Percentiles rank a stretch among this genome's conserved stretches.
These are phyloP conservation scores for Colletotrichum echinochloae DNA, from an alignment of 2,329 filamentous ascomycete genomes.

Conservation along the genomic window DNA sequence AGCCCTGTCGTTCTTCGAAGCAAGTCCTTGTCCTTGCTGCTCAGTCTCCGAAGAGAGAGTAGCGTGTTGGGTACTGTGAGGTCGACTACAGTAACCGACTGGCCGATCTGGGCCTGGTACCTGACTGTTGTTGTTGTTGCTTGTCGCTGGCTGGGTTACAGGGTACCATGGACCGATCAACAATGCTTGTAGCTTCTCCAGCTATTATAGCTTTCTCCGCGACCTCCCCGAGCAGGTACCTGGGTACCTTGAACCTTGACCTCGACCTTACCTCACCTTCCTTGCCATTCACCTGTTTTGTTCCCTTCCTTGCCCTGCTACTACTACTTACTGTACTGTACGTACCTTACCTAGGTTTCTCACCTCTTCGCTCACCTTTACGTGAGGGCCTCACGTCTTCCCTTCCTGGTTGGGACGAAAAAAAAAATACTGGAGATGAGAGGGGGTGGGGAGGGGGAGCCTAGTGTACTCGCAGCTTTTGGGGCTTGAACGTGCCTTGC, in stretches of 20 bases:
- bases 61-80: slow-evolving; percentile 1
- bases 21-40: slow-evolving; percentile 22
- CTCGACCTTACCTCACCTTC: slow-evolving; percentile 36
- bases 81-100: slow-evolving; percentile 5
- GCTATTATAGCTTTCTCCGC: slow-evolving; percentile 40
- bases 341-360: not conserved
- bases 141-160: slow-evolving; percentile 8
- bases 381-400: not conserved
- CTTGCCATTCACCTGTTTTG: slow-evolving; percentile 16
- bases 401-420: not conserved
- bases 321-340: no score
- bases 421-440: not conserved
- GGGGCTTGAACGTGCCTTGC: not conserved
- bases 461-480: not conserved
- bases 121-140: slow-evolving; percentile 9
- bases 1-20: slow-evolving; percentile 1
- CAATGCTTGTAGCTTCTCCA: slow-evolving; percentile 36
- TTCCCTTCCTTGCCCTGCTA: slow-evolving; percentile 21
- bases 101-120: not conserved
- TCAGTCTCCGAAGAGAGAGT: slow-evolving; percentile 17
- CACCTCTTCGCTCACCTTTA: slow-evolving; percentile 1
- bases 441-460: no score
- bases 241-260: slow-evolving; percentile 14
- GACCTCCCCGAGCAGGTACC: slow-evolving; percentile 36
- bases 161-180: slow-evolving; percentile 35